Percentiles rank a stretch among this genome's conserved stretches.
Evolutionary conservation across 225 moss, liverwort and hornwort species (phyloP).

Genomic region (Sphagnum tenellum): DNA sequence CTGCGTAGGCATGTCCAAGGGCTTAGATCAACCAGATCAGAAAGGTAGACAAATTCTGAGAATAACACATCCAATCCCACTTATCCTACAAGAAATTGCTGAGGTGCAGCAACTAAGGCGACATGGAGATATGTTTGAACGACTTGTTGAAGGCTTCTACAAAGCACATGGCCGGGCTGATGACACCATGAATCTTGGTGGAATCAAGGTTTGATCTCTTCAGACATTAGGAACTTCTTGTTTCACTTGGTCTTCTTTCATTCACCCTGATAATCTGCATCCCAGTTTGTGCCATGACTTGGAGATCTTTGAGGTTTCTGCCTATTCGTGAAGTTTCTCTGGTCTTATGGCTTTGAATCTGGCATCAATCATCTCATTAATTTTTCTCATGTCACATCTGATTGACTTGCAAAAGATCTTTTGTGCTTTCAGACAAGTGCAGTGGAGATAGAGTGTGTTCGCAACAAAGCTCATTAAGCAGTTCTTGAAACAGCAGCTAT

Average conservation of each 20-base stretch:
- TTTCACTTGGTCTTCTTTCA: background rate
- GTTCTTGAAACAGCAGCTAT: no score
- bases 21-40: background rate
- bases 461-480: slow-evolving; percentile 77
- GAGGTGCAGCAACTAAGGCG: slow-evolving; percentile 66
- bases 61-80: background rate
- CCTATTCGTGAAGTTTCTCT: slow-evolving; percentile 42
- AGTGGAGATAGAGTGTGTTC: slow-evolving; percentile 83
- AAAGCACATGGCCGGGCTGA: slow-evolving; percentile 86
- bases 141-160: slow-evolving; percentile 66
- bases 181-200: slow-evolving; percentile 92
- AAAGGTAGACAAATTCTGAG: background rate
- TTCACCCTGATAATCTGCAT: slow-evolving; percentile 1
- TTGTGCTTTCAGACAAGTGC: no score
- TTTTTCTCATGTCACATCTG: no score
- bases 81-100: background rate
- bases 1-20: background rate
- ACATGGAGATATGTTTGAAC: slow-evolving; percentile 86
- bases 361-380: no score
- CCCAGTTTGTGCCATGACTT: background rate
- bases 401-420: no score
- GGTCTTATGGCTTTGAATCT: no score
- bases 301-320: background rate
- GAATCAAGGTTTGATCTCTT: slow-evolving; percentile 65
- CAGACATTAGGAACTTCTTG: background rate